Percentiles rank a stretch among this genome's conserved stretches.
Evolutionary conservation across 495 filamentous ascomycete species (phyloP).

Genomic region (Neurospora tetraspora): DNA sequence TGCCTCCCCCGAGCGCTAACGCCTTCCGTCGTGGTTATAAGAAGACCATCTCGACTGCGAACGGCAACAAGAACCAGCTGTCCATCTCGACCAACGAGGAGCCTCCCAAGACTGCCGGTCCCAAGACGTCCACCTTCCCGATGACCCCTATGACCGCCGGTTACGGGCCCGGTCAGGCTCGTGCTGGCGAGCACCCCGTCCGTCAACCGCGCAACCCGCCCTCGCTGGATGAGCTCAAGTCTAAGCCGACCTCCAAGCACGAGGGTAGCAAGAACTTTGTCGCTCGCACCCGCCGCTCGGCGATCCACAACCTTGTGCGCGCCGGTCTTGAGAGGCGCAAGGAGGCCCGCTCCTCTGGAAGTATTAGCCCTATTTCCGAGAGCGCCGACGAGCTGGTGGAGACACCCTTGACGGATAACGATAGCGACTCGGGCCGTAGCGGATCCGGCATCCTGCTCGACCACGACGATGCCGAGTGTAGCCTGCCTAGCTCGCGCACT

Average conservation of each 20-base stretch:
- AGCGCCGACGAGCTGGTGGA: slow-evolving; percentile 64
- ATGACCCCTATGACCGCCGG: slow-evolving; percentile 68
- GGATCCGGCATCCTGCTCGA: slow-evolving; percentile 60
- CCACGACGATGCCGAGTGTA: slow-evolving; percentile 59
- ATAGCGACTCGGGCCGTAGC: slow-evolving; percentile 68
- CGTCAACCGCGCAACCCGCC: slow-evolving; percentile 93
- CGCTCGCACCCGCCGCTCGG: slow-evolving; percentile 82
- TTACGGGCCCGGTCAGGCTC: slow-evolving; percentile 86
- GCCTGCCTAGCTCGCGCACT: slow-evolving; percentile 69
- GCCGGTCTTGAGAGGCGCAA: slow-evolving; percentile 81
- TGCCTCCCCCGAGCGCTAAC: slow-evolving; percentile 71
- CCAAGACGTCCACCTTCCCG: slow-evolving; percentile 69
- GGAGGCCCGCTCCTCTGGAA: slow-evolving; percentile 54
- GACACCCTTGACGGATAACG: slow-evolving; percentile 60
- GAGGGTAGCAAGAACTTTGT: slow-evolving; percentile 99
- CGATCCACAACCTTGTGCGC: slow-evolving; percentile 81
- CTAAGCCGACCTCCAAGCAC: slow-evolving; percentile 84
- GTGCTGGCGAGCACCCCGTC: slow-evolving; percentile 86
- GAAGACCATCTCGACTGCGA: slow-evolving; percentile 74
- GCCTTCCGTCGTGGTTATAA: slow-evolving; percentile 89
- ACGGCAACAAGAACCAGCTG: slow-evolving; percentile 47
- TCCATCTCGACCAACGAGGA: slow-evolving; percentile 45
- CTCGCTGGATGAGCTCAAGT: slow-evolving; percentile 78
- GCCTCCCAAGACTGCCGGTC: slow-evolving; percentile 51
- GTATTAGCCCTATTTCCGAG: slow-evolving; percentile 84